Base-by-base conservation (phyloP, 352 stramenopile species). In the Phytophthora fragariae region DNA sequence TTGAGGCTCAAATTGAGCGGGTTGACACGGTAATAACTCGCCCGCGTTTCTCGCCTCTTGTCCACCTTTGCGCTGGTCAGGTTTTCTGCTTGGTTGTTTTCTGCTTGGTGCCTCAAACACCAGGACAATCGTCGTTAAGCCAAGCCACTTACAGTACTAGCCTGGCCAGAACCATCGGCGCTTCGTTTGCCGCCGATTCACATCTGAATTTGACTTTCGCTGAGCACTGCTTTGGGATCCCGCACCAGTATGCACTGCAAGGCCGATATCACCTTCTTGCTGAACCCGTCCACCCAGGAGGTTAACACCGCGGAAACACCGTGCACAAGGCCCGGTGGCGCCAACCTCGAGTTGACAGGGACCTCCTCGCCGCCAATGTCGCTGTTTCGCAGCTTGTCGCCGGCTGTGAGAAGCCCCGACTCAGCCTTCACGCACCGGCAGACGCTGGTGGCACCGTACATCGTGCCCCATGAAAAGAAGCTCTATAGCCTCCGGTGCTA, bases 261-360 rank as follows among this genome's bases (percentile, higher is more conserved):
- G 61, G 65, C 75, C 44, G 68, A 80, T 52, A 82, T 82, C 67
- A 68, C 72, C 19, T 82, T 82, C 62, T 54, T 80, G 47, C 68
- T 82, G 58, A 82, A 82, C 67, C 72, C 75, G 17, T 57, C 56
- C 31, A 35, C n/a, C 5, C 52, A 55, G 17, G 35, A 19, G 53
- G 35, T 31, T 47, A 50, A 35, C 10, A 39, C 31, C 29, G 14
- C 41, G 29, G 57, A 62, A 57, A 58, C 60, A 29, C 57, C 24
- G 33, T 70, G 64, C 21, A 3, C 54, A n/a, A 69, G 60, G 44
- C 72, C 73, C 62, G 49, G 62, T 1, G 37, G 27, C 27, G 27
- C 52, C 50, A 12, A 59, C 12, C 58, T 58, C 21, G 61, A 62
- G 56, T 46, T 29, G 29, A 47, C 15, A 35, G 62, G 68, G 35